Percentiles rank a stretch among this genome's conserved stretches.
Evolutionary conservation across 805 yeast species (phyloP).

Genomic region (Zygosaccharomyces bisporus): DNA sequence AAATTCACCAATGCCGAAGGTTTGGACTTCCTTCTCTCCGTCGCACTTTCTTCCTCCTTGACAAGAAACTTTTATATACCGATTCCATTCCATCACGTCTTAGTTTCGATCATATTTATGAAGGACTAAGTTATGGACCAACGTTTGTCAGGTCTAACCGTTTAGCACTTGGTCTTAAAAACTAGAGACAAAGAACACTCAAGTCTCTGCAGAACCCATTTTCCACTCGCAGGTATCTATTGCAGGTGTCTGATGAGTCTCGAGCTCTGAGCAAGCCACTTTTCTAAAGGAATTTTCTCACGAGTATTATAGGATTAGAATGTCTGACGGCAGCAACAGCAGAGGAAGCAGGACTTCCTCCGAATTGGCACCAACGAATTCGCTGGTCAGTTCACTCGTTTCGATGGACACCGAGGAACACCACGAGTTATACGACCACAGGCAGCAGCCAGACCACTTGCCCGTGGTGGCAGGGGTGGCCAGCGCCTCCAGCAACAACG

Average conservation of each 20-base stretch:
- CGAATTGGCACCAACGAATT: conserved; percentile 24
- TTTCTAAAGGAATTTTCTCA: neutral
- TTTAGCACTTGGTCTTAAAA: conserved; percentile 5
- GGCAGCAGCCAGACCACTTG: conserved; percentile 44
- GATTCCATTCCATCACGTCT: neutral
- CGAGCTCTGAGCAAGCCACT: neutral
- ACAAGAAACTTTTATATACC: neutral
- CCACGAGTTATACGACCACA: conserved; percentile 44
- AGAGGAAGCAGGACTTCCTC: conserved; percentile 10
- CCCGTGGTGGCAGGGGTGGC: conserved; percentile 23
- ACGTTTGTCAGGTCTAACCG: neutral
- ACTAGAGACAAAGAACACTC: neutral
- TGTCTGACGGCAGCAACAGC: conserved; percentile 13
- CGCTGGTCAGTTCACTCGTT: conserved; percentile 30
- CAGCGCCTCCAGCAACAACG: conserved; percentile 5
- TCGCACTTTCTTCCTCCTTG: neutral
- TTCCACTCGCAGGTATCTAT: neutral
- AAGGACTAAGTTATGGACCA: conserved; percentile 6
- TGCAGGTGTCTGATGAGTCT: neutral
- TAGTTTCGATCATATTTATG: neutral
- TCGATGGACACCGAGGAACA: conserved; percentile 41
- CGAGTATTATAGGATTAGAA: neutral
- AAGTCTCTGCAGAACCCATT: neutral
- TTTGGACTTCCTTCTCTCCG: neutral
- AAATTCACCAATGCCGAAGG: neutral